A percentile compares a stretch with the other conserved stretches of the same genome.
phyloP scores from a whole-genome alignment of 106 monocot species.

The Dioscorea zingiberensis region DNA sequence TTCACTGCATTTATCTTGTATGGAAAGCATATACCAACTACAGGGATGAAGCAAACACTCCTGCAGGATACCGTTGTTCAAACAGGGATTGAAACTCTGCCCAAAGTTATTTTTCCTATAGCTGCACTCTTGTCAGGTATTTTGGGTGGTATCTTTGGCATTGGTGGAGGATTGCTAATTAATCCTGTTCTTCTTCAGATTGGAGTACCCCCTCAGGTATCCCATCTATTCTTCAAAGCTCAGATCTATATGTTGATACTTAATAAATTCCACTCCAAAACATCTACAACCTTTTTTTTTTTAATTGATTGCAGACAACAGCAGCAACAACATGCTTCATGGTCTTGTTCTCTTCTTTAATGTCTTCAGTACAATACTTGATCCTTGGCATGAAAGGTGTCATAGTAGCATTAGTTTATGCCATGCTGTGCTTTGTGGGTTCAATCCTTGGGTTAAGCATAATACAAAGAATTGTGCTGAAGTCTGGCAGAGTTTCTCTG shows the following conservation, averaged over 20 bases:
- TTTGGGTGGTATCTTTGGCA: constrained; percentile 73
- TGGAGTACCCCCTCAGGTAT: constrained; percentile 71
- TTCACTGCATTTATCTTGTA: constrained; percentile 54
- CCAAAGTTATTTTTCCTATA: constrained; percentile 47
- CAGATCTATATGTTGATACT: too few species aligned
- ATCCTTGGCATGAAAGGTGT: too few species aligned
- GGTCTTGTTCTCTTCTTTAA: too few species aligned
- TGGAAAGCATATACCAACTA: constrained; percentile 4
- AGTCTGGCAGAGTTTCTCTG: constrained; percentile 59
- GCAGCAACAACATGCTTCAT: constrained; percentile 69
- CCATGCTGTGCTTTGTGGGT: constrained; percentile 48
- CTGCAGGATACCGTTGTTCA: constrained; percentile 13
- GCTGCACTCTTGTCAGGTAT: constrained; percentile 56
- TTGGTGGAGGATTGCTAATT: constrained; percentile 71
- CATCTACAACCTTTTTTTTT: background rate
- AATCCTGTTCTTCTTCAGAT: constrained; percentile 79
- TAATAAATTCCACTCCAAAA: too few species aligned
- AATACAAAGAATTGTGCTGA: constrained; percentile 34
- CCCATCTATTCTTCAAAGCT: background rate
- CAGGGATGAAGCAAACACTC: background rate
- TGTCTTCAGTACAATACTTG: too few species aligned
- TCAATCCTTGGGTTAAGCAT: constrained; percentile 47
- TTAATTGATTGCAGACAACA: constrained; percentile 37
- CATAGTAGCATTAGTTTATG: too few species aligned
- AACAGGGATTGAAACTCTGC: constrained; percentile 16